Conservation (phyloP, 2,329 filamentous ascomycete species). For the Curvularia sp. region DNA sequence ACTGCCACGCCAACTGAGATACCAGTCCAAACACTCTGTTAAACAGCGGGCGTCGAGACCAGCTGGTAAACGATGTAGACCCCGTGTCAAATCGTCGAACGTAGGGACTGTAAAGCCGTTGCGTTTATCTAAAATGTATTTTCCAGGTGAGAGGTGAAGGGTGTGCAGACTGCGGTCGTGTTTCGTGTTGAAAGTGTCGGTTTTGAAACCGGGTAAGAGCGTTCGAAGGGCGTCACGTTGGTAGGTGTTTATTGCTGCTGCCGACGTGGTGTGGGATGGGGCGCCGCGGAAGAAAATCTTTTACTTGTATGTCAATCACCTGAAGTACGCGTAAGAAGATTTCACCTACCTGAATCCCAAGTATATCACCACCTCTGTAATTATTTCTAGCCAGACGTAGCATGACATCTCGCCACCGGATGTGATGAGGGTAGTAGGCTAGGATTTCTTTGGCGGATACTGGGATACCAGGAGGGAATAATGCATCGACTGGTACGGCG, state of each 20-base stretch:
- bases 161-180: constrained; percentile 25
- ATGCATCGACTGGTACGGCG: constrained; percentile 28
- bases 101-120: constrained; percentile 23
- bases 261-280: constrained; percentile 9
- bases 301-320: background rate
- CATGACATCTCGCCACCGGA: constrained; percentile 33
- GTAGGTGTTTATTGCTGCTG: constrained; percentile 20
- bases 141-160: constrained; percentile 13
- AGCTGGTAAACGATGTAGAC: constrained; percentile 26
- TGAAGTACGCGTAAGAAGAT: background rate
- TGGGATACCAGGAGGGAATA: constrained; percentile 37
- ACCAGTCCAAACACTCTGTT: constrained; percentile 35
- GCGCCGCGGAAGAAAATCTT: constrained; percentile 31
- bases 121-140: constrained; percentile 12
- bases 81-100: constrained; percentile 32
- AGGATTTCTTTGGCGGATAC: constrained; percentile 37
- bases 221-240: constrained; percentile 25
- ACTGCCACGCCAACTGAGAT: constrained; percentile 15
- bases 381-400: constrained; percentile 34
- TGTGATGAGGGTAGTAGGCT: constrained; percentile 41
- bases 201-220: constrained; percentile 22
- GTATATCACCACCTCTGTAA: constrained; percentile 30
- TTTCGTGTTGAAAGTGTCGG: constrained; percentile 17
- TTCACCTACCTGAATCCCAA: constrained; percentile 30
- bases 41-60: constrained; percentile 32